Evolutionary conservation across 345 rosid species (phyloP).

Genomic region (Aegle marmelos): DNA sequence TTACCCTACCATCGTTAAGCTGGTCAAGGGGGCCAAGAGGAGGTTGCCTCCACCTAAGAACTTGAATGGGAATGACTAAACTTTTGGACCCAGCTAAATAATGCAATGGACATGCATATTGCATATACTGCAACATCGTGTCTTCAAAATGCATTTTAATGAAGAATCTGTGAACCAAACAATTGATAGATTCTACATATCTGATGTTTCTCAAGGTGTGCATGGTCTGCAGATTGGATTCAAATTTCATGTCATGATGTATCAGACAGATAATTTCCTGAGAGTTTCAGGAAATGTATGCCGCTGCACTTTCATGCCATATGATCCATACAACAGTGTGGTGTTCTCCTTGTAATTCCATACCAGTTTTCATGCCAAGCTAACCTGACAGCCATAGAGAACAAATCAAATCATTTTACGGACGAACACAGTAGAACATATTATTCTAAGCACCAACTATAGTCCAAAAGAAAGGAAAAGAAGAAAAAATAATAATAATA

Average conservation of each 20-base stretch:
- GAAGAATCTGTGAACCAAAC: neutral
- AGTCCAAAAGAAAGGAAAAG: conserved; percentile 5
- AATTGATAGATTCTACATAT: neutral
- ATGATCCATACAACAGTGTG: neutral
- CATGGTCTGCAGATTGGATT: no score
- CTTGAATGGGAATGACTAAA: conserved; percentile 26
- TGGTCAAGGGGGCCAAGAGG: conserved; percentile 27
- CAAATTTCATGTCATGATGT: neutral
- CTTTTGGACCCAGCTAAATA: conserved; percentile 31
- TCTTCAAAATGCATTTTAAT: neutral
- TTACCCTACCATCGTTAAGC: conserved; percentile 24
- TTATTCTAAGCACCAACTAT: conserved; percentile 4
- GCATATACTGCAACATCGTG: neutral
- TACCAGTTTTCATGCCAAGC: neutral
- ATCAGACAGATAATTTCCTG: neutral
- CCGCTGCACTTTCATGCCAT: neutral
- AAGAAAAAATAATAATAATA: neutral
- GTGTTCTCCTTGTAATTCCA: neutral
- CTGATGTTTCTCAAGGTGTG: neutral
- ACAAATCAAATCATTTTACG: conserved; percentile 10
- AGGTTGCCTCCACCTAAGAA: conserved; percentile 51
- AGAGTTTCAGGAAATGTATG: neutral
- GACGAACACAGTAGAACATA: neutral
- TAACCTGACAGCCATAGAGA: neutral
- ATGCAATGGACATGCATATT: conserved; percentile 27